These are phyloP conservation scores for Cyberlindnera misumaiensis DNA, from an alignment of 805 yeast genomes.

Conservation along the genomic window DNA sequence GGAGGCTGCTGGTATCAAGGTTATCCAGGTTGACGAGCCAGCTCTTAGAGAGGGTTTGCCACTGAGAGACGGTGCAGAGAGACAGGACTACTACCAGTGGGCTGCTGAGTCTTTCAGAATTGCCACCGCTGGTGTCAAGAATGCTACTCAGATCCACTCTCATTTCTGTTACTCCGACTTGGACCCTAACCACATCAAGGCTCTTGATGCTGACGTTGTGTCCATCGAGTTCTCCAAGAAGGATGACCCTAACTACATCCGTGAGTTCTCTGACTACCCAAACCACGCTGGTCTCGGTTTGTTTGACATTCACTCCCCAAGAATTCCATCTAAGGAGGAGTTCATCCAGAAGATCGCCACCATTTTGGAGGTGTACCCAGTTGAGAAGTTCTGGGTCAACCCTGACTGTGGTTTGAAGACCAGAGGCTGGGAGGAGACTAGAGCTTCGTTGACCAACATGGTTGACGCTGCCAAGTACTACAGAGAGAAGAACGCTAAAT, in stretches of 20 bases:
- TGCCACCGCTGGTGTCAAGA: constrained; percentile 95
- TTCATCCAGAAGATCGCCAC: constrained; percentile 89
- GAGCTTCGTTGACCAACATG: constrained; percentile 93
- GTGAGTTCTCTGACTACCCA: constrained; percentile 97
- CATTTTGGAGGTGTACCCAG: constrained; percentile 95
- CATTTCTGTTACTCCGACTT: constrained; percentile 99
- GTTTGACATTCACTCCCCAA: constrained; percentile 99
- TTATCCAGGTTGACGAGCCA: constrained; percentile 99
- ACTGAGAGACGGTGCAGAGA: constrained; percentile 94
- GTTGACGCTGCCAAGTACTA: constrained; percentile 97
- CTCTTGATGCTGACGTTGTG: constrained; percentile 98
- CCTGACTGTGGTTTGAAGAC: constrained; percentile 99
- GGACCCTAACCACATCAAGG: constrained; percentile 99
- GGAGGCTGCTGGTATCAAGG: constrained; percentile 96
- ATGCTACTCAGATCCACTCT: constrained; percentile 96
- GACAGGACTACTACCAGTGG: constrained; percentile 95
- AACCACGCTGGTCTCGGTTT: constrained; percentile 99
- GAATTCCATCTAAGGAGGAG: constrained; percentile 97
- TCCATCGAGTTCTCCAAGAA: constrained; percentile 99
- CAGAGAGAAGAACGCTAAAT: constrained; percentile 45
- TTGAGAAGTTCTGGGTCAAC: constrained; percentile 99
- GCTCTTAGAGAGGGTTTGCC: constrained; percentile 99
- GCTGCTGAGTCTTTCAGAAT: constrained; percentile 99
- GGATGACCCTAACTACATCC: constrained; percentile 97
- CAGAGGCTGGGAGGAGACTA: constrained; percentile 99